Percentiles rank a stretch among this genome's conserved stretches.
These are phyloP conservation scores for Helminthosporium solani DNA, from an alignment of 2,329 filamentous ascomycete species.

Conservation along the genomic window DNA sequence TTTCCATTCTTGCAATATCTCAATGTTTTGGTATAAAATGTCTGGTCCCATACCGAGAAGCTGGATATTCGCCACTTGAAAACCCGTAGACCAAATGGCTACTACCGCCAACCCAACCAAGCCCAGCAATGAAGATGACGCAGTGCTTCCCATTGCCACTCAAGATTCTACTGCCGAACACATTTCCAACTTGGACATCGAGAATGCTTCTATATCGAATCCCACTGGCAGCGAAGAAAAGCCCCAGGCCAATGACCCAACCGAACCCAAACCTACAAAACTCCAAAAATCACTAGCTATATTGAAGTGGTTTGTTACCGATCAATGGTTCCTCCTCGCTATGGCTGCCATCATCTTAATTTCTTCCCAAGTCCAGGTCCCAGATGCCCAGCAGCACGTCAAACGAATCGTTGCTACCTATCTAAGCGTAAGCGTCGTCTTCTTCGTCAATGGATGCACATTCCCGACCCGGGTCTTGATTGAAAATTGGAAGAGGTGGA, in stretches of 20 bases:
- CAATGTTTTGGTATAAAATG: neutral
- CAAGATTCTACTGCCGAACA: neutral
- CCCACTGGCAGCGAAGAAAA: neutral
- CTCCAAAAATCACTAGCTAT: slow-evolving; percentile 9
- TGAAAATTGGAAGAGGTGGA: slow-evolving; percentile 65
- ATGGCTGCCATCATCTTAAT: slow-evolving; percentile 57
- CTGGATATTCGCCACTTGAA: neutral
- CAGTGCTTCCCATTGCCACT: neutral
- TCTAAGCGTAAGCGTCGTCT: slow-evolving; percentile 67
- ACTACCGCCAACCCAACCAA: neutral
- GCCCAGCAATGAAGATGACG: neutral
- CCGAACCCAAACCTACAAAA: neutral
- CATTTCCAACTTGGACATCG: neutral
- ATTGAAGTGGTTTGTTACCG: slow-evolving; percentile 46
- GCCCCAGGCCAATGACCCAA: neutral
- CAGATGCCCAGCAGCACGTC: slow-evolving; percentile 54
- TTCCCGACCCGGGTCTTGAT: slow-evolving; percentile 63
- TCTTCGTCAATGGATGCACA: slow-evolving; percentile 70
- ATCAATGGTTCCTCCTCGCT: slow-evolving; percentile 66
- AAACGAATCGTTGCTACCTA: slow-evolving; percentile 61
- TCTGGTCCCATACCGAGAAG: neutral
- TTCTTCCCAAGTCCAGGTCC: slow-evolving; percentile 57
- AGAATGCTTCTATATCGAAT: neutral
- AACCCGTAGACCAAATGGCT: neutral
- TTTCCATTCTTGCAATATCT: neutral